A percentile compares a stretch with the other conserved stretches of the same genome.
These are phyloP conservation scores for Tetracladium setigerum DNA, from an alignment of 495 filamentous ascomycete species.

Conservation along the genomic window DNA sequence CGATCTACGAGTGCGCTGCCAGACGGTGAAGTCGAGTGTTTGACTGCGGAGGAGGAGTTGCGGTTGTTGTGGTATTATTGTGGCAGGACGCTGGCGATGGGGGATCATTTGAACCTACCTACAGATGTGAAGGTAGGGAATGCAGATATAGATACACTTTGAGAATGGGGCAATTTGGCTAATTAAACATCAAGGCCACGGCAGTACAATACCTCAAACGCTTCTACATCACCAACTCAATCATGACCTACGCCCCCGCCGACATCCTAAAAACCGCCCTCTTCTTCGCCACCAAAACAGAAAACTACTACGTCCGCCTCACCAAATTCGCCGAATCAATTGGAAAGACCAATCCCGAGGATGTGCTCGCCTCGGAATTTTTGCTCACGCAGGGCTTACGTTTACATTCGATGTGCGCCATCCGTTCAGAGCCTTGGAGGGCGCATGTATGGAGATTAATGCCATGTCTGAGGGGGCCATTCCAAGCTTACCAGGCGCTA, in stretches of 20 bases:
- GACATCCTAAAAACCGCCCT: conserved; percentile 78
- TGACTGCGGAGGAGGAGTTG: conserved; percentile 73
- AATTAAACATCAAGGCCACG: conserved; percentile 50
- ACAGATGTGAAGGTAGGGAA: conserved; percentile 64
- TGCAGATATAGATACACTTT: too few species aligned
- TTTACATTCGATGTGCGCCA: conserved; percentile 92
- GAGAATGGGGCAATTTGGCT: neutral
- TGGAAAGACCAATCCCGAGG: conserved; percentile 58
- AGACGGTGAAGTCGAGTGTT: conserved; percentile 58
- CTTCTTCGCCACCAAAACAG: conserved; percentile 88
- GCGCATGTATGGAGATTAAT: conserved; percentile 72
- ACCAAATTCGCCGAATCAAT: conserved; percentile 50
- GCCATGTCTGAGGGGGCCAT: conserved; percentile 48
- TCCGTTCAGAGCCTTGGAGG: conserved; percentile 81
- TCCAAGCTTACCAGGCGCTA: conserved; percentile 11
- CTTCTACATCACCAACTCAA: conserved; percentile 90
- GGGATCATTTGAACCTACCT: conserved; percentile 67
- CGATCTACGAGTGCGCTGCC: conserved; percentile 9
- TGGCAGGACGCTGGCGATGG: conserved; percentile 63
- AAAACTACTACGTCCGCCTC: conserved; percentile 70
- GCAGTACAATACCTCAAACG: conserved; percentile 86
- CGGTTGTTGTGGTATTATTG: conserved; percentile 76
- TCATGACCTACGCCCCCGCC: conserved; percentile 89
- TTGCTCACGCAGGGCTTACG: conserved; percentile 86
- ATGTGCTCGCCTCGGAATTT: conserved; percentile 84